Base-by-base conservation (phyloP, 2,329 filamentous ascomycete genomes). In the Botrytis sinoallii region DNA sequence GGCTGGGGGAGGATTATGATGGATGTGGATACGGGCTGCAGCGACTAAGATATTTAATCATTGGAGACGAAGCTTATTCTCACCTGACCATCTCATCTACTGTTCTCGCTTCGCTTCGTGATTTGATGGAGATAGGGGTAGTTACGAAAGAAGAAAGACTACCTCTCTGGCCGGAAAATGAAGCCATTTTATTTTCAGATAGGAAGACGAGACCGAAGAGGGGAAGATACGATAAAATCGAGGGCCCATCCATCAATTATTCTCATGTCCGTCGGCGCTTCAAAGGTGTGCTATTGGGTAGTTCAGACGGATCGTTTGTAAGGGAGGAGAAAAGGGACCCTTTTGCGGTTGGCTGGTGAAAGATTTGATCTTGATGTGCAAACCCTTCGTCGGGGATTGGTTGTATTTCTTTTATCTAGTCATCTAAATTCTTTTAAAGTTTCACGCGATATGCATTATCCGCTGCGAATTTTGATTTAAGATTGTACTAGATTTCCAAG, bases 51-150 rank as follows among this genome's bases (percentile, higher is more conserved):
- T 55, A 35, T 46, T 38, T 66, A n/a, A 32, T 72, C n/a, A 42
- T 66, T 25, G 35, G 60, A 35, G 38, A 44, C 55, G 35, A 57
- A 25, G 46, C 35, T 25, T 66, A 40, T 55, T 55, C 46, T 67
- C 65, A 40, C 46, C 65, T 55, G 65, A 29, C 65, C 5, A 29
- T n/a, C 35, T 57, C 46, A 68, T 32, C 46, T 35, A 55, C 25
- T 29, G n/a, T 70, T 35, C 55, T 35, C 48, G 67, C 18, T 40
- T 64, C 22, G 25, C 35, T 66, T 38, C 44, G 9, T 38, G 25
- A 55, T 46, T 66, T 72, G 60, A 57, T 29, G 60, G 46, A 66
- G n/a, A 52, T 67, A 42, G 46, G 35, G 32, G 35, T 66, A n/a
- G 60, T 71, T 20, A 32, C 32, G 4, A 57, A 57, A 40, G 60